These are phyloP conservation scores for Tulasnella sp. DNA, from an alignment of 768 basidiomycete genomes.

Conservation along the genomic window DNA sequence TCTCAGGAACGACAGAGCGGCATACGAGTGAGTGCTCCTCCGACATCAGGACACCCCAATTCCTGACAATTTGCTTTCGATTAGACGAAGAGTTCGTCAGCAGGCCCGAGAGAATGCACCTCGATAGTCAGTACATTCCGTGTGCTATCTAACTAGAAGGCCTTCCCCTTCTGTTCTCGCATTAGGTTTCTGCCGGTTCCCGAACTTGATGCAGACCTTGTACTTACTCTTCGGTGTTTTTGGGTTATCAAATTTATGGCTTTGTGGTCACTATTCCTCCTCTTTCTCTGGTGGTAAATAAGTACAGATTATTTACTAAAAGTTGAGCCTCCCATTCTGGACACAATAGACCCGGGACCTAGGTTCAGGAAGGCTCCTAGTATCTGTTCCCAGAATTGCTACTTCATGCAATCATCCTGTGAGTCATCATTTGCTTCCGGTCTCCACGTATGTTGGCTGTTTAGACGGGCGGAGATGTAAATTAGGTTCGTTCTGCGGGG, in stretches of 20 bases:
- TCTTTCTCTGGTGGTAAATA: too few species aligned
- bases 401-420: too few species aligned
- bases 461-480: too few species aligned
- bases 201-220: background rate
- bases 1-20: constrained; percentile 77
- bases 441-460: too few species aligned
- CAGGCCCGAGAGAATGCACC: constrained; percentile 88
- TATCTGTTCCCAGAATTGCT: too few species aligned
- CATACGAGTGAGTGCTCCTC: constrained; percentile 64
- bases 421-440: too few species aligned
- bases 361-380: too few species aligned
- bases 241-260: background rate
- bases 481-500: too few species aligned
- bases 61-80: background rate
- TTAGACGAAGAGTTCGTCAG: constrained; percentile 62
- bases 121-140: constrained; percentile 37
- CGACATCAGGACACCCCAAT: background rate
- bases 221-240: background rate
- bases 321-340: too few species aligned
- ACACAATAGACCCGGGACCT: too few species aligned
- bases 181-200: background rate
- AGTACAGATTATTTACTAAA: too few species aligned
- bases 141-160: background rate
- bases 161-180: background rate
- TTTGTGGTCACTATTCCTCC: background rate